phyloP scores from a whole-genome alignment of 768 basidiomycete genomes.

The Mycena rebaudengoi region DNA sequence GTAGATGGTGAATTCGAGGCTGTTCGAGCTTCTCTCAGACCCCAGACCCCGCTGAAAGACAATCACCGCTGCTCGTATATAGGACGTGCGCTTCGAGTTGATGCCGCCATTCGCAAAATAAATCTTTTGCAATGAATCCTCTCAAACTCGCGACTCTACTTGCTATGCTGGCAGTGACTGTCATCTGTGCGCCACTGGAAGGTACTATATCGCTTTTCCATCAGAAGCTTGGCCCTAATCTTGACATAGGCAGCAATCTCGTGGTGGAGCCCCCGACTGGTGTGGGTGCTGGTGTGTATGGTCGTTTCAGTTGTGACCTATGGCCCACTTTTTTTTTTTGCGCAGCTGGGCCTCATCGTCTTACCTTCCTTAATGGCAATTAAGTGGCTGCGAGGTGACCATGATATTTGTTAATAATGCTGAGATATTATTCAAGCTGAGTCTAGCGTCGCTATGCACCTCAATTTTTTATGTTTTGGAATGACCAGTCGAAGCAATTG shows the following conservation, averaged over 20 bases:
- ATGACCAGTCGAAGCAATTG: too few species aligned
- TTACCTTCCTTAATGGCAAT: too few species aligned
- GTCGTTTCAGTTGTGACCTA: too few species aligned
- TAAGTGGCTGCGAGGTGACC: not conserved
- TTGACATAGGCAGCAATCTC: not conserved
- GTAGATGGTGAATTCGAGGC: too few species aligned
- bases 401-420: not conserved
- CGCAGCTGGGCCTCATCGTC: too few species aligned
- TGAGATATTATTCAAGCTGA: not conserved
- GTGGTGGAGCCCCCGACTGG: too few species aligned
- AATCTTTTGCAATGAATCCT: too few species aligned
- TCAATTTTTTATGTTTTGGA: too few species aligned
- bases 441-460: conserved; percentile 2
- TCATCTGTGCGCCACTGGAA: conserved; percentile 9
- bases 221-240: not conserved
- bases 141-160: conserved; percentile 14
- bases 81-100: too few species aligned
- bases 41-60: conserved; percentile 10
- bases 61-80: not conserved
- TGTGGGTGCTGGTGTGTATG: too few species aligned
- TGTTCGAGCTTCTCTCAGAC: conserved; percentile 1
- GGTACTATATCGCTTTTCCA: conserved; percentile 1
- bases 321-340: too few species aligned
- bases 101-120: too few species aligned
- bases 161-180: conserved; percentile 7